Base-by-base conservation (phyloP, 202 grass and related monocot species). In the Dendrocalamus latiflorus region DNA sequence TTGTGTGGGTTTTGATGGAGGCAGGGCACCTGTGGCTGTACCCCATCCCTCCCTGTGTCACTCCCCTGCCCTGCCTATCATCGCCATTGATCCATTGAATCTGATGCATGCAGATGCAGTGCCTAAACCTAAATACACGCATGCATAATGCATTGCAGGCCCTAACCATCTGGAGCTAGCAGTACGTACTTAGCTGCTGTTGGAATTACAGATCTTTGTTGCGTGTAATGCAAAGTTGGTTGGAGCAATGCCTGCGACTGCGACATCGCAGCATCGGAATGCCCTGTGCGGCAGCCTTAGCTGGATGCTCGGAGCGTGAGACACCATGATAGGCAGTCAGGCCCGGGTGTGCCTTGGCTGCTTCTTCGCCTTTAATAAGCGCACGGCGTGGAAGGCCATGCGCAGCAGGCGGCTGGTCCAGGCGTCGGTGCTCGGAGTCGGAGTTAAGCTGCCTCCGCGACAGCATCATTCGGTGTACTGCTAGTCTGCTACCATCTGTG, bases 291-390 rank as follows among this genome's bases (percentile, higher is more conserved):
- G 37, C 65, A 22, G 77, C 8, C 61, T 65, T 50, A 16, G 84
- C 70, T 81, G 51, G 77, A 75, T 10, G 61, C 51, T 45, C 3
- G 65, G 50, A 11, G 49, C 50, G 8, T 5, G 67, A n/a, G 33
- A 4, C 84, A 39, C 48, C 76, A 75, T 81, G 70, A 47, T 67
- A 36, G 48, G 17, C 48, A 8, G 47, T 53, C 4, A 10, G 15
- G 24, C 24, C 44, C 68, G 24, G 43, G 9, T 34, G 22, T n/a
- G 45, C 22, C 8, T 72, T 70, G 67, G 41, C 12, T 12, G 70
- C 49, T 74, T 74, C 9, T 33, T 65, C 59, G 47, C 60, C 68
- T 80, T 86, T 13, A 86, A 74, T 86, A 34, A 18, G 16, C 47
- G 37, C 65, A 43, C n/a, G 26, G 69, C 45, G 68, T 13, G 0